Evolutionary conservation across 1,284 basidiomycete species (phyloP).

Genomic region (Apiotrichum domesticum): DNA sequence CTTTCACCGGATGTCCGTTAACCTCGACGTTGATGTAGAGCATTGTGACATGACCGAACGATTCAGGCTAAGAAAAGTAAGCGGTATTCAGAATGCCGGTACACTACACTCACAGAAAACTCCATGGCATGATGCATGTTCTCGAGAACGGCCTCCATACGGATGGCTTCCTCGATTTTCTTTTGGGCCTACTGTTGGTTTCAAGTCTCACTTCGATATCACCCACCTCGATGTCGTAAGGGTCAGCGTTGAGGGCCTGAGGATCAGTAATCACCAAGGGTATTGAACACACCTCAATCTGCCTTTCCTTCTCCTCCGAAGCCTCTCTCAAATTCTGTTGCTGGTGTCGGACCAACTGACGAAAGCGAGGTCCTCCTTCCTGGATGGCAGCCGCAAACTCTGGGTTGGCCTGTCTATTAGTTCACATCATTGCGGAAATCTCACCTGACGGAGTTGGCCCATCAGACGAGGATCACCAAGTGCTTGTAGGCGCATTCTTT

Average conservation of each 20-base stretch:
- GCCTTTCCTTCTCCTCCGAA: slow-evolving; percentile 56
- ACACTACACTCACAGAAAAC: slow-evolving; percentile 58
- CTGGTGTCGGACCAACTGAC: slow-evolving; percentile 62
- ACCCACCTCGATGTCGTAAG: slow-evolving; percentile 73
- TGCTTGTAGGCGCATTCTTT: slow-evolving; percentile 82
- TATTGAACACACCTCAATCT: slow-evolving; percentile 52
- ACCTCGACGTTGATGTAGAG: slow-evolving; percentile 78
- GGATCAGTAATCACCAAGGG: neutral
- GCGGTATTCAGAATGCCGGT: slow-evolving; percentile 61
- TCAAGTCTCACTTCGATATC: slow-evolving; percentile 61
- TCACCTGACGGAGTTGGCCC: slow-evolving; percentile 63
- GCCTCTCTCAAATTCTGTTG: slow-evolving; percentile 56
- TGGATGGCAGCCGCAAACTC: slow-evolving; percentile 70
- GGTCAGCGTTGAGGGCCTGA: slow-evolving; percentile 65
- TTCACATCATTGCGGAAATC: slow-evolving; percentile 14
- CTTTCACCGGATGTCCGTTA: slow-evolving; percentile 82
- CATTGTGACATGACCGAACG: slow-evolving; percentile 93
- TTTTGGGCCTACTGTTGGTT: slow-evolving; percentile 56
- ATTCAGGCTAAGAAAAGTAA: slow-evolving; percentile 77
- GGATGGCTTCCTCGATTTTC: slow-evolving; percentile 88
- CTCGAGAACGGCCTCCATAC: slow-evolving; percentile 82
- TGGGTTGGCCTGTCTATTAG: slow-evolving; percentile 57
- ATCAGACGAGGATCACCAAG: slow-evolving; percentile 76
- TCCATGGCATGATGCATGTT: slow-evolving; percentile 88
- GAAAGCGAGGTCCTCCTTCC: slow-evolving; percentile 64